These are phyloP conservation scores for Beauveria pseudobassiana DNA, from an alignment of 2,329 filamentous ascomycete genomes.

Conservation along the genomic window DNA sequence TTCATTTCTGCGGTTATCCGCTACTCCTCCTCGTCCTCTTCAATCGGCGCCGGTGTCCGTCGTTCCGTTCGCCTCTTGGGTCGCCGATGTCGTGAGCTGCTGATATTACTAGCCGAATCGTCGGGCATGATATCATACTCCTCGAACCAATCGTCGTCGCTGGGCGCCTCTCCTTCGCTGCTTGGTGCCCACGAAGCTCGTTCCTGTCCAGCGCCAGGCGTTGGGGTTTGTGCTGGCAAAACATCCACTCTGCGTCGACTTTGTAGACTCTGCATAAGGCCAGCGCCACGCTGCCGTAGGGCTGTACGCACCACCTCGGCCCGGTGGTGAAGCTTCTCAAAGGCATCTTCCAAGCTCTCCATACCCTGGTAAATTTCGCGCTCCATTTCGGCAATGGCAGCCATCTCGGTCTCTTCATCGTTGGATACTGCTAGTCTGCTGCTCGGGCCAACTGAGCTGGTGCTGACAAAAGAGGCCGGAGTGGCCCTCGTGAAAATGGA, in stretches of 20 bases:
- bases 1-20: background rate
- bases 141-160: constrained; percentile 48
- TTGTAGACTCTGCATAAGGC: constrained; percentile 58
- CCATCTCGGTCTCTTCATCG: constrained; percentile 91
- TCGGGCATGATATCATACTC: constrained; percentile 63
- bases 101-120: constrained; percentile 75
- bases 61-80: constrained; percentile 62
- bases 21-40: constrained; percentile 63
- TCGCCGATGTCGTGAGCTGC: constrained; percentile 58
- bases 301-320: constrained; percentile 74
- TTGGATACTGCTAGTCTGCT: constrained; percentile 64
- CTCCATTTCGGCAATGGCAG: constrained; percentile 82
- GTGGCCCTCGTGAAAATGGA: constrained; percentile 49
- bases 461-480: constrained; percentile 51
- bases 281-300: constrained; percentile 74
- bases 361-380: constrained; percentile 89
- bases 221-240: constrained; percentile 40
- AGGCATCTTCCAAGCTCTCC: constrained; percentile 90
- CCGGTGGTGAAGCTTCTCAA: constrained; percentile 80
- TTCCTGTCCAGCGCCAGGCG: constrained; percentile 37
- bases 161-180: constrained; percentile 44
- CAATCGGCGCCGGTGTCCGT: constrained; percentile 64
- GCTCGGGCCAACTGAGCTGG: constrained; percentile 35
- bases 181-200: constrained; percentile 30
- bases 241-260: constrained; percentile 51